Conservation (phyloP, 2,329 filamentous ascomycete species). For the Calcarisporium arbuscula region DNA sequence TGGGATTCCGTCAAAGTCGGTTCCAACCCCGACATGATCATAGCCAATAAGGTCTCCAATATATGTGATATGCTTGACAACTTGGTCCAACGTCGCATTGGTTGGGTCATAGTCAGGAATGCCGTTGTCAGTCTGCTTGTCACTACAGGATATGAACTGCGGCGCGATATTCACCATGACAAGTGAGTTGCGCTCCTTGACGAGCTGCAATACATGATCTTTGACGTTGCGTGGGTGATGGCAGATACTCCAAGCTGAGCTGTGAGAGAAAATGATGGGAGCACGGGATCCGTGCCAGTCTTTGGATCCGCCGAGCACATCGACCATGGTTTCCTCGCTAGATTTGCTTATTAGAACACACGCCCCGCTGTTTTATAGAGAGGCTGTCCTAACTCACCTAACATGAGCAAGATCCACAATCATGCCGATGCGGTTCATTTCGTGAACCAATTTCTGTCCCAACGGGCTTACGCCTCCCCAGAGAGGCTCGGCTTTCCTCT, state of each 20-base stretch:
- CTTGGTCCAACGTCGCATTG: conserved; percentile 69
- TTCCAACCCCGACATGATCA: conserved; percentile 80
- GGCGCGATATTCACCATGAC: conserved; percentile 91
- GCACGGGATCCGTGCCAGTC: conserved; percentile 68
- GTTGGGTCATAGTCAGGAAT: conserved; percentile 61
- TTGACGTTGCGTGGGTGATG: conserved; percentile 88
- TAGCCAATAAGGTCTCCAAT: conserved; percentile 81
- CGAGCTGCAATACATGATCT: conserved; percentile 71
- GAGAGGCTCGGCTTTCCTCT: conserved; percentile 46
- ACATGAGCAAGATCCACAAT: conserved; percentile 83
- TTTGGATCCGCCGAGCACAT: conserved; percentile 62
- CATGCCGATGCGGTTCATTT: conserved; percentile 95
- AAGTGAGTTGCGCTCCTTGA: conserved; percentile 65
- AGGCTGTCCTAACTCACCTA: conserved; percentile 24
- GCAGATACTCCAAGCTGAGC: conserved; percentile 72
- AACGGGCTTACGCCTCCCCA: conserved; percentile 68
- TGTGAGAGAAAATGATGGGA: conserved; percentile 86
- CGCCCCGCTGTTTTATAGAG: not conserved
- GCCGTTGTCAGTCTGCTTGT: conserved; percentile 51
- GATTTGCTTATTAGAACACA: not conserved
- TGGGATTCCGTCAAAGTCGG: conserved; percentile 78
- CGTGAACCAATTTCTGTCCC: conserved; percentile 63
- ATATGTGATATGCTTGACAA: conserved; percentile 73
- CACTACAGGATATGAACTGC: conserved; percentile 72
- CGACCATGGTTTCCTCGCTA: conserved; percentile 74